Evolutionary conservation across 2,329 filamentous ascomycete species (phyloP), one percentile per base, ranked within the genome.

Genomic region (Aspergillus tanneri): DNA sequence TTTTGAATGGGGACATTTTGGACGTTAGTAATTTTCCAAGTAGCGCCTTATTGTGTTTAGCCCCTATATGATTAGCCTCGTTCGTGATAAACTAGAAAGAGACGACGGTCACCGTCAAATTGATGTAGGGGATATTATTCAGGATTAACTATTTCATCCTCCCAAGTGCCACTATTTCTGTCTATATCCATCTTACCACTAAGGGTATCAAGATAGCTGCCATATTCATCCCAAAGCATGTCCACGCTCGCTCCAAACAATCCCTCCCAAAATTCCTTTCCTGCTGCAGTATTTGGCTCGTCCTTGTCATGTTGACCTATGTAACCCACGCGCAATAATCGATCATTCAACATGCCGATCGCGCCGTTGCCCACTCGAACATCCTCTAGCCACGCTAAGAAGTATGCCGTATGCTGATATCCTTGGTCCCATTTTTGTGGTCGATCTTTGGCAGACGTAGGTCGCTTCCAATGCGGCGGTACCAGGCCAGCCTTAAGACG

Each of bases 331-430:
- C 62, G 58, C 28, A 66, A 48, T 34, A 72, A 52, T 19, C 64
- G 61, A 57, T 72, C 69, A 62, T 72, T 72, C 37, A 72, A 24
- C 62, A 55, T 79, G 75, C 4, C 79, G 72, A 90, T 87, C 87
- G 67, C 93, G 82, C 43, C 68, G 60, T 43, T 81, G 71, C 69
- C 87, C 79, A 53, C 85, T 74, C 68, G 93, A 88, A 70, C 77
- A 27, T 74, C 68, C 71, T 96, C 91, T 38, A 97, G 72, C 73
- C 89, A 96, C 46, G 93, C 85, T 42, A 97, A 72, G 60, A 97
- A 97, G 68, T 89, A 97, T 1, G 85, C 93, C 5, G 92, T 97
- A 57, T 87, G 82, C 73, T 96, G 86, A 70, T 97, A 97, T 0
- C 91, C 91, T 30, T 78, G 81, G 68, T 96, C 90, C 91, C 91